These are phyloP conservation scores for Corymbia citriodora DNA, from an alignment of 441 rosid genomes.

Conservation along the genomic window DNA sequence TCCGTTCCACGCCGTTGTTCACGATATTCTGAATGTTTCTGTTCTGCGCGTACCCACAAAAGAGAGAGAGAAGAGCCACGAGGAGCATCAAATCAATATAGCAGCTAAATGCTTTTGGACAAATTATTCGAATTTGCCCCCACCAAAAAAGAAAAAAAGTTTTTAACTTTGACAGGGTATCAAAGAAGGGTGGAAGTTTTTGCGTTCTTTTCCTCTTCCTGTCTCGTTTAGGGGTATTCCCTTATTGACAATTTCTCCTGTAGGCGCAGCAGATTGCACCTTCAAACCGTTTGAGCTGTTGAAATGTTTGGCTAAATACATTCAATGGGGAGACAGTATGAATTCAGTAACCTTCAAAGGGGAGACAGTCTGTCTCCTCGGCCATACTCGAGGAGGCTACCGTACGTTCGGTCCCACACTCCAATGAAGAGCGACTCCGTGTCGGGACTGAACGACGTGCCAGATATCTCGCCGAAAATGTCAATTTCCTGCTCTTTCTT, in stretches of 20 bases:
- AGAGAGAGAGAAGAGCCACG: neutral
- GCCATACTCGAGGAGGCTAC: slow-evolving; percentile 65
- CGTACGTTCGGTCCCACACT: slow-evolving; percentile 71
- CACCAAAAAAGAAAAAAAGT: neutral
- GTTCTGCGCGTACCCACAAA: neutral
- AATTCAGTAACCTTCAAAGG: no score
- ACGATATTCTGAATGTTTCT: neutral
- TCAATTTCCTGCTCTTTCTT: slow-evolving; percentile 63
- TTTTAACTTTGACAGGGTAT: neutral
- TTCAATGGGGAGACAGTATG: no score
- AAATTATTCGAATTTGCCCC: neutral
- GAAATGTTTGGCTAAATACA: neutral
- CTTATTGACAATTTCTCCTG: neutral
- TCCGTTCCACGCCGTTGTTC: neutral
- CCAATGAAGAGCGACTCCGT: slow-evolving; percentile 65
- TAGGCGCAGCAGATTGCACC: neutral
- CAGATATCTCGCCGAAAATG: slow-evolving; percentile 71
- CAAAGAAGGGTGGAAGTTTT: neutral
- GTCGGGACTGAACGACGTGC: slow-evolving; percentile 63
- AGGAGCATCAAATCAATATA: neutral
- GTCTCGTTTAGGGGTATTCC: neutral
- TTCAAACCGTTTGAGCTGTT: neutral
- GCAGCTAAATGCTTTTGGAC: neutral
- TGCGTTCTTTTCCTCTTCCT: no score
- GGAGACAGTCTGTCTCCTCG: slow-evolving; percentile 4